Conservation (phyloP, 2,329 filamentous ascomycete species). For the Tolypocladium nubicola region DNA sequence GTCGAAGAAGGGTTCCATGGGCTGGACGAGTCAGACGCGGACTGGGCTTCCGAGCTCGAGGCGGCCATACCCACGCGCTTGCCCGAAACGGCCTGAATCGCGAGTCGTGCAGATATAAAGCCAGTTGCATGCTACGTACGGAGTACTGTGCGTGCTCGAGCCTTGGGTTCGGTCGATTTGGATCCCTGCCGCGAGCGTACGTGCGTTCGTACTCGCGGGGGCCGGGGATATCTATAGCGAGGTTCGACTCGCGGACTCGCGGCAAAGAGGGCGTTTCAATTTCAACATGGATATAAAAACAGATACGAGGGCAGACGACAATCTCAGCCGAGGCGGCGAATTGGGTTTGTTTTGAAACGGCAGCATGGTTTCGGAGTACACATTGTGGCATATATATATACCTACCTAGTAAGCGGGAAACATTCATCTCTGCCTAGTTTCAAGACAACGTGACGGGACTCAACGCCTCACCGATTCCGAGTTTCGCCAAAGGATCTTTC, state of each 20-base stretch:
- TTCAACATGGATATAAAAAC: background rate
- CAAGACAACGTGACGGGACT: background rate
- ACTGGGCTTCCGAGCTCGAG: background rate
- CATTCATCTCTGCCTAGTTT: background rate
- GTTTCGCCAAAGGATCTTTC: too few relatives aligned
- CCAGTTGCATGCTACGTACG: background rate
- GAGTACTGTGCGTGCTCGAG: background rate
- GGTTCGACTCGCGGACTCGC: background rate
- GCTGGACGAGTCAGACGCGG: conserved; percentile 40
- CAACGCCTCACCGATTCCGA: background rate
- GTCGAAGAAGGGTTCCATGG: conserved; percentile 82
- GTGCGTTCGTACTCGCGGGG: background rate
- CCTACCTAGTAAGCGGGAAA: background rate
- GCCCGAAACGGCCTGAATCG: background rate
- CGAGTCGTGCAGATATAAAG: background rate
- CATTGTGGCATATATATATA: background rate
- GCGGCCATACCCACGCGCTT: background rate
- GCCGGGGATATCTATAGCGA: background rate
- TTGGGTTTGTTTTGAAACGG: background rate
- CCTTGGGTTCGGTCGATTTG: background rate
- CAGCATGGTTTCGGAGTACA: background rate
- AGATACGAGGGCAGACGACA: background rate
- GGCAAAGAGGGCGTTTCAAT: background rate
- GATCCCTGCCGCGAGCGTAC: background rate
- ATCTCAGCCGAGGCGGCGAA: background rate